phyloP scores from a whole-genome alignment of 176 grass and related monocot genomes.

The Eragrostis curvula region DNA sequence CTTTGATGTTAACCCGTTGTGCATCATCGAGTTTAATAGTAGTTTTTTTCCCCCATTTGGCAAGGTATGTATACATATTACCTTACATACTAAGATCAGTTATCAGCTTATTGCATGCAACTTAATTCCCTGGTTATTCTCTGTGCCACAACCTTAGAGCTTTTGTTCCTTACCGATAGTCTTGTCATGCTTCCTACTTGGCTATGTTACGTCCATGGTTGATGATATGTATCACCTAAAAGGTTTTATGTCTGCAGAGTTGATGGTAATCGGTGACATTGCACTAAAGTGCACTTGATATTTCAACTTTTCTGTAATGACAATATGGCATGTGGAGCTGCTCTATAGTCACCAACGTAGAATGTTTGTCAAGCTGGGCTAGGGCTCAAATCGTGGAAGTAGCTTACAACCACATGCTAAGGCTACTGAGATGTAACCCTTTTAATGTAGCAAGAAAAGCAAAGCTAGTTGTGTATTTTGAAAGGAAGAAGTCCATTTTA shows the following conservation, averaged over 20 bases:
- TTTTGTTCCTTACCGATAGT: not conserved
- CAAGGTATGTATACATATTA: constrained; percentile 11
- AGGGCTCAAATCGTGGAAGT: not conserved
- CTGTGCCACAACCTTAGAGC: not conserved
- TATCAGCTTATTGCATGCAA: not conserved
- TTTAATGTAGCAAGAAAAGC: constrained; percentile 3
- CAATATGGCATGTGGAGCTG: not conserved
- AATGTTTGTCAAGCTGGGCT: constrained; percentile 1
- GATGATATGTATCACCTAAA: not conserved
- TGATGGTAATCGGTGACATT: not conserved
- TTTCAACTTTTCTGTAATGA: constrained; percentile 8
- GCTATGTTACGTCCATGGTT: not conserved
- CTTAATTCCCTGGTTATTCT: constrained; percentile 27
- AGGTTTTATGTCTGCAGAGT: not conserved
- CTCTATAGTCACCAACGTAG: not conserved
- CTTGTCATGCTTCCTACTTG: not conserved
- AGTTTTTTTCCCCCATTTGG: not conserved
- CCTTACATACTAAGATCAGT: constrained; percentile 12
- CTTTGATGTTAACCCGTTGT: constrained; percentile 13
- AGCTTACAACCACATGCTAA: constrained; percentile 12
- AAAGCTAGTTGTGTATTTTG: not conserved
- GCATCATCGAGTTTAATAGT: constrained; percentile 8
- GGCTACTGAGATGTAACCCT: not conserved
- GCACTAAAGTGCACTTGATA: not conserved
- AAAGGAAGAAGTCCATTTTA: too few species aligned